Base-by-base conservation (phyloP, 495 filamentous ascomycete species). In the Extremus antarcticus region DNA sequence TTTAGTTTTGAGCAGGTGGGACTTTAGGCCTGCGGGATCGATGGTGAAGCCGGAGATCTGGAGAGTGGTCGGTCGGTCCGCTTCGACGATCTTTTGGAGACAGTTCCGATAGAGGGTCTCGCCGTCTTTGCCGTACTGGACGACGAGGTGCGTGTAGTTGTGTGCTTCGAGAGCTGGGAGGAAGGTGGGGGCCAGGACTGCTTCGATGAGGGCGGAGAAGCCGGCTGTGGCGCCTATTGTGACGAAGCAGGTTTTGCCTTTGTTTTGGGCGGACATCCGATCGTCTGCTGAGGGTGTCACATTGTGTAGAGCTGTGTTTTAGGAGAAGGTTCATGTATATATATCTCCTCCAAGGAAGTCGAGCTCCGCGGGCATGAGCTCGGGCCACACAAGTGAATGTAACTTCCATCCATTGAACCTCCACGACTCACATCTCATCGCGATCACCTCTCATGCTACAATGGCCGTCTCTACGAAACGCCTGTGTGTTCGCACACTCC, bases 201-300 rank as follows among this genome's bases (percentile, higher is more conserved):
- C 79, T 20, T 75, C 66, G 43, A 95, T 70, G 9, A 98, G 79
- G 11, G 72, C 65, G 47, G 78, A 72, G 68, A 98, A 98, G 17
- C 83, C 75, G 2, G 90, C 90, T 0, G 91, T 98, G 1, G 92
- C 94, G 46, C 92, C 92, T 25, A 94, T 81, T 0, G 92, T 96
- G 23, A 96, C 85, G 53, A 96, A 85, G 65, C 82, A 85, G 43
- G 62, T 78, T 81, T 62, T 62, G 53, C 17, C 8, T 17, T 45
- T 7, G 41, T 21, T 21, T 45, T 45, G 41, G 17, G 16, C 41
- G 3, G 41, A 45, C 41, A 45, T 45, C n/a, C 4, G 15, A 17
- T 45, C 41, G 17, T 45, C 41, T 35, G 29, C 29, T 13, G 13
- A 4, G 4, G 7, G 29, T 35, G 7, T n/a, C n/a, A n/a, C n/a